Evolutionary conservation across 192 early-diverging fungal species (phyloP).

Genomic region (Diversispora epigaea): DNA sequence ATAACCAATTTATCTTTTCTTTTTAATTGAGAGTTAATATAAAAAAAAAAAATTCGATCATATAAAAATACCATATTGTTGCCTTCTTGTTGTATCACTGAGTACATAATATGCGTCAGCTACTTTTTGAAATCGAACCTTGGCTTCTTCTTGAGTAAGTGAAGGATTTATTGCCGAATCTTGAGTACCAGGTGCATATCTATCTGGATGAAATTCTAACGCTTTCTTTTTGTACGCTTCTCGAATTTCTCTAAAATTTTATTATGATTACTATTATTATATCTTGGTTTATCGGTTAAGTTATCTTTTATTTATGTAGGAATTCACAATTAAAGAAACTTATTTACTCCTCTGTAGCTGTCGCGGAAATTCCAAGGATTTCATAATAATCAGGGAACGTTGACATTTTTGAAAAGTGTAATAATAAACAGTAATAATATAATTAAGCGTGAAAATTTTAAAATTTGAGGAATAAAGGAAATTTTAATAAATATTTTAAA

Average conservation of each 20-base stretch:
- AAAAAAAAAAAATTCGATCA: no score
- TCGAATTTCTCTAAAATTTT: slow-evolving; percentile 54
- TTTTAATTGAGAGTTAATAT: neutral
- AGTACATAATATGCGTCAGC: slow-evolving; percentile 82
- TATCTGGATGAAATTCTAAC: slow-evolving; percentile 68
- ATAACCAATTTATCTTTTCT: neutral
- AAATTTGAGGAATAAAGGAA: no score
- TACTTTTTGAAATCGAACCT: slow-evolving; percentile 63
- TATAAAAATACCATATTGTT: slow-evolving; percentile 52
- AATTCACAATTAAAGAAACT: no score
- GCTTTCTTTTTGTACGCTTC: slow-evolving; percentile 80
- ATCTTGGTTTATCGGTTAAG: no score
- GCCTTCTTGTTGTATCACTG: slow-evolving; percentile 47
- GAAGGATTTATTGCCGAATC: slow-evolving; percentile 41
- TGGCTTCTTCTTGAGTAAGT: slow-evolving; percentile 41
- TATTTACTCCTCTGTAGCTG: no score
- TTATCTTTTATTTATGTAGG: no score
- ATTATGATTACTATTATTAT: neutral
- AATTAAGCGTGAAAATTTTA: no score
- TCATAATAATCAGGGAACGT: no score
- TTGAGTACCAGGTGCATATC: slow-evolving; percentile 50
- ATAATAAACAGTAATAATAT: no score
- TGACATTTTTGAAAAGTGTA: no score
- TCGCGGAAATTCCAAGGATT: no score
- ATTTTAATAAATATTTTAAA: no score